Base-by-base conservation (phyloP, 257 asterid species). In the Rehmannia glutinosa region DNA sequence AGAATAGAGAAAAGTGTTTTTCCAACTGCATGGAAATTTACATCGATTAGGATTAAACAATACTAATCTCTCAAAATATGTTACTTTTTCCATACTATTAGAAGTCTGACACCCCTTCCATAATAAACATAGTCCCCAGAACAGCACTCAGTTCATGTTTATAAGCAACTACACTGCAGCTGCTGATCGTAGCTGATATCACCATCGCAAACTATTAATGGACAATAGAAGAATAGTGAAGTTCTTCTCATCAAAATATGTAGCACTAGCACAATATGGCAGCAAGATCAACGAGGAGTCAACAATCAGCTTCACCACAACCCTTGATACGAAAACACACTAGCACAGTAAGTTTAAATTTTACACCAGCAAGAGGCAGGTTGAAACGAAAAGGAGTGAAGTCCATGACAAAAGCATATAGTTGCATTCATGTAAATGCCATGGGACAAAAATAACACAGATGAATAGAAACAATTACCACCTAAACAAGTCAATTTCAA, bases 271-370 rank as follows among this genome's bases (percentile, higher is more conserved):
- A 21, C 12, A 1, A 50, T 4, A 56, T 16, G 30, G 5, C 41
- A 20, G 23, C 4, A 32, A 24, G 47, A n/a, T 30, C 20, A 50
- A 42, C 4, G 32, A 56, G 54, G 62, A 27, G 24, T 13, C 4
- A 17, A 20, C 1, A 73, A 33, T 62, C 71, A 70, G 16, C 55
- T 54, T 45, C 47, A 30, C 33, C 25, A 35, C 54, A 65, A 42
- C 7, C 32, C n/a, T 3, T 65, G 39, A 9, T 20, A 70, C 8
- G 21, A 45, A 46, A 23, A 32, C 20, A 28, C 25, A 39, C 13
- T 4, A 28, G 21, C 66, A 20, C 2, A 30, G 39, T 11, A 61
- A 21, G 20, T 41, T 7, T 19, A 36, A 5, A 76, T 28, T 70
- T 28, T 15, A 21, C 24, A 42, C 53, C 61, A 13, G 23, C 38